phyloP scores from a whole-genome alignment of 495 filamentous ascomycete species.

The Chaetomium fimeti region DNA sequence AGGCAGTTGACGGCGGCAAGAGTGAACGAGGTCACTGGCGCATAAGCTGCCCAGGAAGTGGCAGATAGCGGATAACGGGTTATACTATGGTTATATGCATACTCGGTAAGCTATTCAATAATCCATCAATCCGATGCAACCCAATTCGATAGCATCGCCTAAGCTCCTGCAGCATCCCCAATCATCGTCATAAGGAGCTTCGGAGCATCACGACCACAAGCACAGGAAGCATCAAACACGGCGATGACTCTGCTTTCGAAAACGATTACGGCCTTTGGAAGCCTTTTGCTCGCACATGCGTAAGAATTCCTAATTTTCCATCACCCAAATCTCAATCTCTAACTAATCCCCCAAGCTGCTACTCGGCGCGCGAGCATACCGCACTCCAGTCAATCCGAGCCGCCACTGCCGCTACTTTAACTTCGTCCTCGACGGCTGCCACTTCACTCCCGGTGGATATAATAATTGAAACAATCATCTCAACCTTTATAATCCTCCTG shows the following conservation, averaged over 20 bases:
- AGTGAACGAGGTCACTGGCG: background rate
- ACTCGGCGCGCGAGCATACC: slow-evolving; percentile 83
- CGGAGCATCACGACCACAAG: background rate
- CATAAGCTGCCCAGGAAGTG: background rate
- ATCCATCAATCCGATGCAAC: too few relatives aligned
- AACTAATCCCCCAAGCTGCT: slow-evolving; percentile 58
- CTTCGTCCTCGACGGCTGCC: slow-evolving; percentile 34
- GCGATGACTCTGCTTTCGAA: slow-evolving; percentile 68
- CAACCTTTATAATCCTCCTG: slow-evolving; percentile 64
- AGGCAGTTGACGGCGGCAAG: background rate
- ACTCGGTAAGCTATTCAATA: too few relatives aligned
- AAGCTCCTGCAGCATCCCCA: background rate
- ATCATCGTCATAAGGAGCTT: background rate
- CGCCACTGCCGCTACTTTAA: slow-evolving; percentile 49
- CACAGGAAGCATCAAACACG: background rate
- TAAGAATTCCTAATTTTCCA: slow-evolving; percentile 43
- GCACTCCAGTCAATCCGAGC: slow-evolving; percentile 60
- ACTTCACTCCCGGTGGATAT: slow-evolving; percentile 70
- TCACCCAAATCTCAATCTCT: slow-evolving; percentile 5
- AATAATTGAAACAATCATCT: slow-evolving; percentile 69
- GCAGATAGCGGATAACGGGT: too few relatives aligned
- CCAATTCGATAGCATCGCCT: background rate
- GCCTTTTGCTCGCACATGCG: slow-evolving; percentile 70
- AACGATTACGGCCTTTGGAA: slow-evolving; percentile 61
- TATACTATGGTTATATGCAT: background rate